phyloP scores from a whole-genome alignment of 257 asterid genomes.

The Capsicum chinense region DNA sequence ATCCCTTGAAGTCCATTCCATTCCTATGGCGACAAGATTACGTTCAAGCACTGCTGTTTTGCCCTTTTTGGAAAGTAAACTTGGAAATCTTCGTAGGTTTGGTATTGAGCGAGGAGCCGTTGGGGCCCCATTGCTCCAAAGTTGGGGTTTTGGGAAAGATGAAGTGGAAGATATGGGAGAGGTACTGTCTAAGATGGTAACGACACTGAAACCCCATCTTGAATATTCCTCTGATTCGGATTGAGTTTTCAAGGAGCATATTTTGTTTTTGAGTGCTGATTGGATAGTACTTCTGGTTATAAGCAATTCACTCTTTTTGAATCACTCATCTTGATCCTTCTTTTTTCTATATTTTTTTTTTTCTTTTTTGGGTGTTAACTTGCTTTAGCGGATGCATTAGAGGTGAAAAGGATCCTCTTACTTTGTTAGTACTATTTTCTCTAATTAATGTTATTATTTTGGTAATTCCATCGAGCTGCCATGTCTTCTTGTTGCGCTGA shows the following conservation, averaged over 20 bases:
- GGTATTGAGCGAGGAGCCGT: slow-evolving; percentile 74
- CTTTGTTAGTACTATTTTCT: background rate
- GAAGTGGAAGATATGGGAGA: slow-evolving; percentile 80
- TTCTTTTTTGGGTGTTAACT: background rate
- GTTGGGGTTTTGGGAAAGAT: slow-evolving; percentile 84
- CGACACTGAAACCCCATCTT: slow-evolving; percentile 52
- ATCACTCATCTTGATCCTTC: slow-evolving; percentile 2
- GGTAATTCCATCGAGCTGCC: background rate
- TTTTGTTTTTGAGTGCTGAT: background rate
- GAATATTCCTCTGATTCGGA: slow-evolving; percentile 73
- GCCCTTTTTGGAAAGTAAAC: slow-evolving; percentile 69
- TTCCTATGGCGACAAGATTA: slow-evolving; percentile 90
- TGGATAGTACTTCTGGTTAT: background rate
- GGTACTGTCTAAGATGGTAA: slow-evolving; percentile 67
- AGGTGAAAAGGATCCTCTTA: background rate
- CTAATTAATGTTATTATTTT: background rate
- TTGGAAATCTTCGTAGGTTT: slow-evolving; percentile 64
- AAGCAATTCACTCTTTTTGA: background rate
- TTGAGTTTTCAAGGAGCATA: slow-evolving; percentile 35
- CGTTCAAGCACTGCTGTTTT: slow-evolving; percentile 78
- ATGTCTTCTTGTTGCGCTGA: background rate
- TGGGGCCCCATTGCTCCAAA: slow-evolving; percentile 60
- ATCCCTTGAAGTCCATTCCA: slow-evolving; percentile 77
- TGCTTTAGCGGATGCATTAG: slow-evolving; percentile 7
- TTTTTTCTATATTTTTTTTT: background rate